Base-by-base conservation (phyloP, 139 green algal species). In the Axilococcus clingmanii region DNA sequence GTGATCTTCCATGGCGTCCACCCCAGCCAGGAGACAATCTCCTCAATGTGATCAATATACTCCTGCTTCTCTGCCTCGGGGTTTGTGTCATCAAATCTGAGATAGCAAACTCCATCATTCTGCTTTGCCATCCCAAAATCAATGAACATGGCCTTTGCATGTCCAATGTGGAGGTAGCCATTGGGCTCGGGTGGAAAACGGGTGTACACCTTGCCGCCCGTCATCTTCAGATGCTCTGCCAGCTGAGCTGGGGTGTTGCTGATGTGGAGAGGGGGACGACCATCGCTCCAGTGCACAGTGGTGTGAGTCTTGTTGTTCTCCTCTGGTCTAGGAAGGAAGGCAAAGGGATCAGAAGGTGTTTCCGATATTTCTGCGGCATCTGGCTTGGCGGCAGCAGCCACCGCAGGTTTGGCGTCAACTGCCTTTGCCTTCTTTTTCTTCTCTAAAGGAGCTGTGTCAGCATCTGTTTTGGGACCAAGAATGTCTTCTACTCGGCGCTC, bases 141-240 rank as follows among this genome's bases (percentile, higher is more conserved):
- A 4, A 99, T 80, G 75, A 95, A 91, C 86, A 95, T 95, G 44
- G 90, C 90, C 85, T 99, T 99, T 55, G 87, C 91, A 65, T 98
- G 92, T 0, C 93, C 93, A 35, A 93, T 85, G 63, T 93, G 84
- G 28, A 92, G 70, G 66, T 93, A 94, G 25, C 84, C 84, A 53
- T 94, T 94, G 36, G 93, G 93, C 71, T 99, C 93, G 0, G 93
- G 93, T 0, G 93, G 93, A 59, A 99, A 99, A n/a, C 93, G 78
- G 1, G 93, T 97, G 7, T 89, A 51, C 30, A 95, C 77, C 61
- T 79, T 79, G 32, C 93, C 88, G 11, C 85, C 86, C 4, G 88
- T 98, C 4, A 37, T 40, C 23, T 34, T 46, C 36, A 97, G 59
- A 62, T 97, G 87, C 43, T 52, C 32, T n/a, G 64, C 61, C 33